phyloP scores from a whole-genome alignment of 2,329 filamentous ascomycete genomes.

The Beauveria bassiana region DNA sequence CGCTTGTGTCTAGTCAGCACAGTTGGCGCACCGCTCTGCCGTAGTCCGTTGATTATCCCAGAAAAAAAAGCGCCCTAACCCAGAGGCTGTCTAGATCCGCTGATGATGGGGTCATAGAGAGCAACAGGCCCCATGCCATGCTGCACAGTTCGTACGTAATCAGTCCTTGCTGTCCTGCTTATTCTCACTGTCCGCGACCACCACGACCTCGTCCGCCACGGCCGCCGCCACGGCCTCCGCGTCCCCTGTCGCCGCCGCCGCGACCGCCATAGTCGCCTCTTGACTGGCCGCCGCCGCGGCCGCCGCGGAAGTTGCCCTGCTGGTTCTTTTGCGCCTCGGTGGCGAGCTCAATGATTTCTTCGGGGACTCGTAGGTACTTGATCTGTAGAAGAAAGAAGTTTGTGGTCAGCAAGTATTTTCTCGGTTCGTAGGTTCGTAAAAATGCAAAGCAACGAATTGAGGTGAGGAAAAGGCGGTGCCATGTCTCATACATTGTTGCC shows the following conservation, averaged over 20 bases:
- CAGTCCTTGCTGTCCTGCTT: background rate
- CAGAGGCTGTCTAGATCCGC: background rate
- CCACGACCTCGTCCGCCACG: slow-evolving; percentile 34
- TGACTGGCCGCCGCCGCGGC: slow-evolving; percentile 50
- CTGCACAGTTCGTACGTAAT: background rate
- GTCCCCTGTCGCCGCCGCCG: slow-evolving; percentile 47
- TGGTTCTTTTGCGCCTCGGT: slow-evolving; percentile 85
- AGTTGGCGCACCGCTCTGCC: background rate
- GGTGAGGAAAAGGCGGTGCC: background rate
- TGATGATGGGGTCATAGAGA: background rate
- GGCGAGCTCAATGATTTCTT: slow-evolving; percentile 91
- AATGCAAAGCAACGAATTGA: background rate
- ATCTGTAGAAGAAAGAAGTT: slow-evolving; percentile 51
- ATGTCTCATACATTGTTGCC: slow-evolving; percentile 77
- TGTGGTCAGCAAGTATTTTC: background rate
- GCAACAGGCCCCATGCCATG: too few relatives aligned
- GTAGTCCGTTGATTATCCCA: background rate
- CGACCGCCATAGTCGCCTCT: slow-evolving; percentile 52
- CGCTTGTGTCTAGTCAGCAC: background rate
- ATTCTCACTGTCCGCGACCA: slow-evolving; percentile 23
- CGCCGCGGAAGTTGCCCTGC: slow-evolving; percentile 54
- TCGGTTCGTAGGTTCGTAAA: background rate
- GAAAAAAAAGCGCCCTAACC: background rate
- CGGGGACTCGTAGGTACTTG: slow-evolving; percentile 93
- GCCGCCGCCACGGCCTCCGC: slow-evolving; percentile 34